Base-by-base conservation (phyloP, 805 yeast species). In the Grigorovia transvaalensis region DNA sequence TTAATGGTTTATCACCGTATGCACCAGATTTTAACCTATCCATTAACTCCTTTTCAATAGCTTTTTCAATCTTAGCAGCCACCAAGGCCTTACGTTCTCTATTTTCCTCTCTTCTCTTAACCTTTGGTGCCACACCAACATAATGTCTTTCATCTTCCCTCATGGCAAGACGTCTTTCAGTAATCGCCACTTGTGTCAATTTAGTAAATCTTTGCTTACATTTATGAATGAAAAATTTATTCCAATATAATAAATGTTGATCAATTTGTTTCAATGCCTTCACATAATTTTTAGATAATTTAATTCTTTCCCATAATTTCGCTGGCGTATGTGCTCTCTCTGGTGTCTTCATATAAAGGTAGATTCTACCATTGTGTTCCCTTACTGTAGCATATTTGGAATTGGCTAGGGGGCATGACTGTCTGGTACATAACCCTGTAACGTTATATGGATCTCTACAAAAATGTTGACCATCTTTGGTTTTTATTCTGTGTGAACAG, bases 11-110 rank as follows among this genome's bases (percentile, higher is more conserved):
- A 65, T 93, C 98, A 58, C 99, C 99, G 66, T 93, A 93, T 2
- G 98, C 98, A 55, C 99, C 99, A 64, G 91, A 82, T 81, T 93
- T 93, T 64, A 93, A 79, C 70, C 99, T 82, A 51, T 90, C 96
- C 64, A 93, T 76, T 58, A 93, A 77, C 70, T 93, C 99, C 72
- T 88, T 88, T 71, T 93, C 99, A 60, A 93, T 93, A 13, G 96
- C 89, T 72, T 88, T 88, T 68, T 93, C 99, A 59, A 93, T 88
- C 74, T 86, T 87, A 27, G 99, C 99, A 43, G 99, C 98, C 23
- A 88, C 88, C 55, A 93, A 74, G 0, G 99, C 99, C 73, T 93
- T 93, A 69, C 99, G 79, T 71, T 93, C 99, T 69, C 99, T 80
- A 56, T 88, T 85, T 60, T 82, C 83, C 71, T 93, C 99, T 72